Evolutionary conservation across 1,284 basidiomycete species (phyloP).

Genomic region (Grifola frondosa): DNA sequence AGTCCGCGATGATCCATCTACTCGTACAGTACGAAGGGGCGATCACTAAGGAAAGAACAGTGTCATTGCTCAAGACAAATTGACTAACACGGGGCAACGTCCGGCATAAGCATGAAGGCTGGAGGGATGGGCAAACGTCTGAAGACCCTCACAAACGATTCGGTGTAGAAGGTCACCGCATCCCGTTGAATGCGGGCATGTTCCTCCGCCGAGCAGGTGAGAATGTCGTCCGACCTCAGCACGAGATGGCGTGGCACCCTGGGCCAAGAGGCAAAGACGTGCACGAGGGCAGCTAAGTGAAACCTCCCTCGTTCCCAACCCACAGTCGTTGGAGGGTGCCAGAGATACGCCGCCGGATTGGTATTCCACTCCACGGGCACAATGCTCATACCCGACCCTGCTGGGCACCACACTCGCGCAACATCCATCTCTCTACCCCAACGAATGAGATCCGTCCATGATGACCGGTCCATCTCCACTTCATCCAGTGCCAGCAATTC

Average conservation of each 20-base stretch:
- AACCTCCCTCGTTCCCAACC: no score
- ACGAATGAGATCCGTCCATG: not conserved
- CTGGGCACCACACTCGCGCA: not conserved
- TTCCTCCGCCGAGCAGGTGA: no score
- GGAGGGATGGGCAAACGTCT: constrained; percentile 1
- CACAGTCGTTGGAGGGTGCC: no score
- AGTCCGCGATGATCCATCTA: no score
- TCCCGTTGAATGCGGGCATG: not conserved
- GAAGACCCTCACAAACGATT: not conserved
- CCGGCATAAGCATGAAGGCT: no score
- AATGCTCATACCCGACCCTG: not conserved
- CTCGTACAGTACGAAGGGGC: no score
- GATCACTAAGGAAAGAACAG: no score
- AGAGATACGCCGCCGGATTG: not conserved
- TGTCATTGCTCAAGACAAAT: no score
- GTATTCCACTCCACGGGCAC: not conserved
- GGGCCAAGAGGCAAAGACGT: not conserved
- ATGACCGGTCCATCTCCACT: not conserved
- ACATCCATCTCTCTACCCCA: not conserved
- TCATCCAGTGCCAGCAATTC: constrained; percentile 7
- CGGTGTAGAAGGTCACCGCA: constrained; percentile 1
- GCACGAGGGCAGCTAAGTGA: no score
- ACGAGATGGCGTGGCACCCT: not conserved
- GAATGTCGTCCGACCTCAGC: no score
- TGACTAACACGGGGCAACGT: no score